Conservation (phyloP, 2,329 filamentous ascomycete species). For the Pseudocercospora ulei region DNA sequence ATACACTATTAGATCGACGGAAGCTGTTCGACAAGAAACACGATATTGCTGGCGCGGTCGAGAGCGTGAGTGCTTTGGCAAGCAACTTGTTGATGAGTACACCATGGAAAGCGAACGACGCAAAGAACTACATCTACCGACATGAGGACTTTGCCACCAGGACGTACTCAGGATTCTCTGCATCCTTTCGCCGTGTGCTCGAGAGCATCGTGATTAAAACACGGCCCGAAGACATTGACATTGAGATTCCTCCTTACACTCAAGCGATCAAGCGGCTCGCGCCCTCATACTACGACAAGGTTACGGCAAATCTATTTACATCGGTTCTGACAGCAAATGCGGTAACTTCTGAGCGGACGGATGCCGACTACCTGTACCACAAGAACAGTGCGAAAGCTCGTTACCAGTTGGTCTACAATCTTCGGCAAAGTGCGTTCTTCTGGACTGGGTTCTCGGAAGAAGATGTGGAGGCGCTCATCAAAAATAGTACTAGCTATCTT, state of each 20-base stretch:
- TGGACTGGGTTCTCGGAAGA: conserved; percentile 62
- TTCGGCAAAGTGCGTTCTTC: conserved; percentile 78
- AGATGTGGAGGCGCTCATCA: conserved; percentile 55
- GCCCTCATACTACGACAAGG: conserved; percentile 72
- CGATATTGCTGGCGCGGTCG: conserved; percentile 42
- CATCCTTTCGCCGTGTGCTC: conserved; percentile 59
- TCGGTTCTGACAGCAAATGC: conserved; percentile 78
- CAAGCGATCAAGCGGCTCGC: conserved; percentile 65
- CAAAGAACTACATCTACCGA: conserved; percentile 54
- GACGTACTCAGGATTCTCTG: conserved; percentile 53
- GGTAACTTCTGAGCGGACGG: conserved; percentile 73
- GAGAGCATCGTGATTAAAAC: conserved; percentile 71
- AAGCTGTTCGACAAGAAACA: conserved; percentile 36
- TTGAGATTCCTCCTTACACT: conserved; percentile 58
- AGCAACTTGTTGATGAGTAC: conserved; percentile 62
- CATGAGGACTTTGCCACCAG: conserved; percentile 43
- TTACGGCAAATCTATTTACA: conserved; percentile 74
- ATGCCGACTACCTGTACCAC: conserved; percentile 83
- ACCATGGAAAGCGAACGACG: conserved; percentile 63
- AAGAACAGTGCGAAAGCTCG: conserved; percentile 59
- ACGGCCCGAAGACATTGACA: conserved; percentile 58
- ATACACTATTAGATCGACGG: conserved; percentile 34
- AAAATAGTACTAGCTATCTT: conserved; percentile 60
- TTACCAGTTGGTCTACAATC: conserved; percentile 60
- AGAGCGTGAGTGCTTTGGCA: conserved; percentile 55